Evolutionary conservation across 768 basidiomycete species (phyloP), one percentile per base, ranked within the genome.

Genomic region (Calvatia gigantea): DNA sequence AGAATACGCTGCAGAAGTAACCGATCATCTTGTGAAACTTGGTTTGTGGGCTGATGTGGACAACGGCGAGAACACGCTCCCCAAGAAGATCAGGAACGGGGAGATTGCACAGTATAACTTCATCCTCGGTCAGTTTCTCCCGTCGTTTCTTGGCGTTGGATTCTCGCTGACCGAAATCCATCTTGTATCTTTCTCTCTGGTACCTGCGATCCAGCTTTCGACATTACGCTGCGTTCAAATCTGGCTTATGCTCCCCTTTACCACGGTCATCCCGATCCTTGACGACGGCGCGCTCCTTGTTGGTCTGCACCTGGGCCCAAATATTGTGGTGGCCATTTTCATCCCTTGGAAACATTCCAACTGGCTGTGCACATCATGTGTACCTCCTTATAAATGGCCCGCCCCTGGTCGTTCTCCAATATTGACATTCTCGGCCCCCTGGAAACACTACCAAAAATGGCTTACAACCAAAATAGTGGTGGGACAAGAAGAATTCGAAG

Each of bases 41-140:
- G 93, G 92, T 1, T 71, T 99, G 46, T 98, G 83, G 65, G 88
- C 89, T 42, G 97, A 98, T 63, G 93, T 92, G 15, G 97, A 98
- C 70, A 87, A 95, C 61, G 86, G 90, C 32, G 85, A 88, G 38
- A 88, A 97, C 65, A 98, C 97, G 0, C 81, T 98, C 25, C 88
- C 84, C 57, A 98, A 98, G 83, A 98, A 98, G 80, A 92, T 99
- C 65, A 82, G 95, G 27, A 98, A 98, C 68, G 95, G 91, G 19
- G 95, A 99, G 74, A 84, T 96, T 60, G 91, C 94, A 29, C 96
- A 98, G 70, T 97, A 96, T 74, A 98, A 98, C 73, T 98, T 97
- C 69, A 93, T 98, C 63, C 80, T 98, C 61, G 94, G 95, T 97
- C 58, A 52, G 86, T 70, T 15, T 12, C 35, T 25, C 12, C 32